Conservation (phyloP, 345 rosid species). For the Lepidium didymum region DNA sequence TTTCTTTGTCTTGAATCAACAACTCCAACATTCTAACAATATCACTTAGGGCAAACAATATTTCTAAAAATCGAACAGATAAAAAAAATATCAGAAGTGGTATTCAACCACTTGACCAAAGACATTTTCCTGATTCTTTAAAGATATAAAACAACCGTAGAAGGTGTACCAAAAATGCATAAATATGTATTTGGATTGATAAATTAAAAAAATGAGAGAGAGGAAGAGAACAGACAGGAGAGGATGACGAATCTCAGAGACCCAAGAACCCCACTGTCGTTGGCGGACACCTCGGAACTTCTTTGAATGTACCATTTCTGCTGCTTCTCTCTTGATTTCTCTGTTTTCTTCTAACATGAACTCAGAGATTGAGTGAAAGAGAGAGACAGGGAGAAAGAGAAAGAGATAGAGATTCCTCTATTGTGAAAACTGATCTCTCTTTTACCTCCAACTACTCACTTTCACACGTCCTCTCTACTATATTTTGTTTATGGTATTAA, state of each 20-base stretch:
- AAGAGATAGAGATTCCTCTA: neutral
- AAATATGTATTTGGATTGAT: too few species aligned
- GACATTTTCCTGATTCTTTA: too few species aligned
- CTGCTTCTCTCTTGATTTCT: neutral
- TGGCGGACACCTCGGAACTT: conserved; percentile 85
- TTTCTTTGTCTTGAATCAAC: too few species aligned
- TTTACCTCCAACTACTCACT: neutral
- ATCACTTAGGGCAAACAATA: too few species aligned
- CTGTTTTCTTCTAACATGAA: conserved; percentile 11
- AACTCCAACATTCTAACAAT: too few species aligned
- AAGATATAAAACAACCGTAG: too few species aligned
- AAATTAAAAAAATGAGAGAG: neutral
- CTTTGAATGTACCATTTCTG: conserved; percentile 56
- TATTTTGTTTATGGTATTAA: neutral
- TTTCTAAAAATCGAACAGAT: too few species aligned
- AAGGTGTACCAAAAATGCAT: too few species aligned
- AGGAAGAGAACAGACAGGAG: conserved; percentile 38
- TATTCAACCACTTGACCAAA: too few species aligned
- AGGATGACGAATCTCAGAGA: conserved; percentile 79
- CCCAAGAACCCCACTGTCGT: conserved; percentile 95
- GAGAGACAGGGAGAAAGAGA: neutral
- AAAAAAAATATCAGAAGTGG: too few species aligned
- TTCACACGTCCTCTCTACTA: neutral
- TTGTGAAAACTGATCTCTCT: neutral
- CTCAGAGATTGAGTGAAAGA: neutral